Percentiles rank a stretch among this genome's conserved stretches.
These are phyloP conservation scores for Primulina huaijiensis DNA, from an alignment of 257 asterid genomes.

Conservation along the genomic window DNA sequence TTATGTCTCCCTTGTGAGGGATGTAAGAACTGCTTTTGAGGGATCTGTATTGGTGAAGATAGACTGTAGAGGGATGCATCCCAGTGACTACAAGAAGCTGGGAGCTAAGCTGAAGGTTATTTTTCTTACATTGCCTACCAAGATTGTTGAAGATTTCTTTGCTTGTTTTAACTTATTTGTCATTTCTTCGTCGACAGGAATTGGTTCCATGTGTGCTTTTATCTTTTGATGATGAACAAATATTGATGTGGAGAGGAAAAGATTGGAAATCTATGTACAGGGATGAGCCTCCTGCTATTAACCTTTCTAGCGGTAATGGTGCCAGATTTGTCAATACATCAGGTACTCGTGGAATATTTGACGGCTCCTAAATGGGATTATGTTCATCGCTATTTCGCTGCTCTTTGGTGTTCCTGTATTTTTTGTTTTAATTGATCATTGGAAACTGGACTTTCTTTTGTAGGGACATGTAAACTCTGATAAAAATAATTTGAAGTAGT, in stretches of 20 bases:
- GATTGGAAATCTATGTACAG: constrained; percentile 73
- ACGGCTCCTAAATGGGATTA: background rate
- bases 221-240: constrained; percentile 85
- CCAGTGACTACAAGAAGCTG: constrained; percentile 92
- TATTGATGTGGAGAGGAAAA: constrained; percentile 93
- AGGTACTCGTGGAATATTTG: constrained; percentile 37
- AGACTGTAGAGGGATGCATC: constrained; percentile 86
- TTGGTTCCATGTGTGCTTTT: constrained; percentile 88
- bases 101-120: constrained; percentile 93
- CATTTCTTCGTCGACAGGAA: constrained; percentile 51
- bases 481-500: too few species aligned
- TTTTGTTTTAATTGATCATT: background rate
- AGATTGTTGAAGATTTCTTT: background rate
- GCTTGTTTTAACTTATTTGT: background rate
- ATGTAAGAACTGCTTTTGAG: constrained; percentile 88
- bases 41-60: constrained; percentile 78
- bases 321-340: constrained; percentile 30
- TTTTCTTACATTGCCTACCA: constrained; percentile 11
- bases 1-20: constrained; percentile 65
- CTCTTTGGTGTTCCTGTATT: background rate
- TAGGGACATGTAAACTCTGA: background rate
- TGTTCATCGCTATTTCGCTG: background rate
- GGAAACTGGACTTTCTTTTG: background rate
- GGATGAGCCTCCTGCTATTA: constrained; percentile 33
- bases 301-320: constrained; percentile 25